phyloP scores from a whole-genome alignment of 306 rosid genomes.

The Vigna trinervia region DNA sequence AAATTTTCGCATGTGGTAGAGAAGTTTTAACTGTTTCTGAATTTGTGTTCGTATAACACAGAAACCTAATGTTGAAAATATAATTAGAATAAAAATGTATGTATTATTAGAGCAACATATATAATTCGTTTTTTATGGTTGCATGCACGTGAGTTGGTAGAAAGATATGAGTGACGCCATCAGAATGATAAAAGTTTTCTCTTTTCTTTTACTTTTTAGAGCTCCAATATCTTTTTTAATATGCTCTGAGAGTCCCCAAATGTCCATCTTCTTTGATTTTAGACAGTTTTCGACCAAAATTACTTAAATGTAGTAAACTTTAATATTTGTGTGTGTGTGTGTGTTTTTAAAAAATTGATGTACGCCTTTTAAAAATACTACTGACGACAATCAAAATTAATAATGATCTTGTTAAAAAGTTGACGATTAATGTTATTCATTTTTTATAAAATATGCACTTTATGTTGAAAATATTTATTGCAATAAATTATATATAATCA shows the following conservation, averaged over 20 bases:
- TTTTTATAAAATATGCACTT: no score
- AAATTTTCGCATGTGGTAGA: background rate
- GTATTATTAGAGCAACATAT: conserved; percentile 39
- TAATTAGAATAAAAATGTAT: background rate
- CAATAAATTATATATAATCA: no score
- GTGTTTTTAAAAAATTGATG: no score
- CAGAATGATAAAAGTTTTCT: conserved; percentile 71
- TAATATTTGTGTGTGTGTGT: background rate
- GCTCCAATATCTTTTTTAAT: conserved; percentile 81
- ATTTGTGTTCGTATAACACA: background rate
- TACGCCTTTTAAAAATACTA: no score
- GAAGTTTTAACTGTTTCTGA: no score
- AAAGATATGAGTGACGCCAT: conserved; percentile 67
- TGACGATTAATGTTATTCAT: no score
- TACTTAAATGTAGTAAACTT: conserved; percentile 26
- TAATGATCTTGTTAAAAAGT: no score
- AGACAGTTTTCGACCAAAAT: conserved; percentile 52
- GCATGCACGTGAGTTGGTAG: conserved; percentile 87
- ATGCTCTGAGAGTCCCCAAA: conserved; percentile 64
- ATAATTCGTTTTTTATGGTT: conserved; percentile 49
- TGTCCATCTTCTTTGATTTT: conserved; percentile 56
- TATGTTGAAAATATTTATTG: no score
- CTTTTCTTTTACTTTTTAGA: conserved; percentile 80
- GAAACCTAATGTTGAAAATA: background rate
- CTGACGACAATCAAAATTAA: no score